Evolutionary conservation across 208 protist species (phyloP).

Genomic region (Lotmaria passim): DNA sequence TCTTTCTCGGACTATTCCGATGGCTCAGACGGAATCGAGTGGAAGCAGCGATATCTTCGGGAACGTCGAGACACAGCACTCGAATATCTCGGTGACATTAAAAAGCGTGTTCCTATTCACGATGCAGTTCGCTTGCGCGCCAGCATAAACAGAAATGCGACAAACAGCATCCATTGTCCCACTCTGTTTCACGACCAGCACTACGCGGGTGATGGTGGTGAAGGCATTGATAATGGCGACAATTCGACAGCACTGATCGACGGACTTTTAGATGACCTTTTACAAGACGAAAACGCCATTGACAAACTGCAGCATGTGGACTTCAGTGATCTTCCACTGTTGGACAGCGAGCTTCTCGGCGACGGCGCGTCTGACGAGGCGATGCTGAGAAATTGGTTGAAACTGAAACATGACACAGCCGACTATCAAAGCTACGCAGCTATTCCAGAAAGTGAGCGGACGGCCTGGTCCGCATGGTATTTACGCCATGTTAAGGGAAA

Average conservation of each 20-base stretch:
- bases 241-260: constrained; percentile 10
- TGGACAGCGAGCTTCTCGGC: constrained; percentile 60
- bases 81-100: constrained; percentile 72
- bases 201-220: not conserved
- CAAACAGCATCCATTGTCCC: constrained; percentile 23
- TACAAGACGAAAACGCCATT: constrained; percentile 45
- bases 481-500: constrained; percentile 58
- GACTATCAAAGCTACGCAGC: constrained; percentile 77
- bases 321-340: constrained; percentile 42
- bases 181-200: constrained; percentile 23
- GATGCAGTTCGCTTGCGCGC: constrained; percentile 60
- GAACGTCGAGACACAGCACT: constrained; percentile 71
- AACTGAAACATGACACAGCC: constrained; percentile 54
- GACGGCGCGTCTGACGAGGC: constrained; percentile 35
- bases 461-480: constrained; percentile 80
- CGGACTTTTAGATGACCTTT: constrained; percentile 36
- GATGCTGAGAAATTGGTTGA: constrained; percentile 51
- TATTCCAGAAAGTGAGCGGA: constrained; percentile 69
- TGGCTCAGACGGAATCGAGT: constrained; percentile 62
- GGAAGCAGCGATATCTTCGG: constrained; percentile 70
- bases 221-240: not conserved
- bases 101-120: constrained; percentile 78
- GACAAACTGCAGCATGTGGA: constrained; percentile 47
- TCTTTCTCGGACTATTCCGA: constrained; percentile 31
- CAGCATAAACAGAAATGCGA: constrained; percentile 37